phyloP scores from a whole-genome alignment of 768 basidiomycete species.

The Psilocybe sp. region DNA sequence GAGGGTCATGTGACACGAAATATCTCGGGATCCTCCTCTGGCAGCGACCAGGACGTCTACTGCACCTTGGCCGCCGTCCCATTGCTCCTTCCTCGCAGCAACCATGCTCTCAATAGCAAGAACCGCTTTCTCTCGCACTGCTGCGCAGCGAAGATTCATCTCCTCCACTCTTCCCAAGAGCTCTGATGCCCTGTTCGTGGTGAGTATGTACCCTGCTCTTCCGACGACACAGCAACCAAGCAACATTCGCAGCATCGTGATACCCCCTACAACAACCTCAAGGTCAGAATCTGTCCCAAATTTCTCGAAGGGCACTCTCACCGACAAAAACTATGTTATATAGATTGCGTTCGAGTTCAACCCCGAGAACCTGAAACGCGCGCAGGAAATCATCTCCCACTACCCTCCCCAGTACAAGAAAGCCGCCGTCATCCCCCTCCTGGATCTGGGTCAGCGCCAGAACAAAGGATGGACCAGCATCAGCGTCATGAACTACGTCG shows the following conservation, averaged over 20 bases:
- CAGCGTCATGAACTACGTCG: slow-evolving; percentile 98
- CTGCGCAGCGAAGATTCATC: slow-evolving; percentile 30
- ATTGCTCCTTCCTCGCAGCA: neutral
- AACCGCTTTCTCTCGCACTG: slow-evolving; percentile 11
- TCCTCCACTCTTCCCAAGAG: slow-evolving; percentile 43
- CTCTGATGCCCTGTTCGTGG: slow-evolving; percentile 88
- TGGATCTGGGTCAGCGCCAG: slow-evolving; percentile 95
- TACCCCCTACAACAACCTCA: slow-evolving; percentile 91
- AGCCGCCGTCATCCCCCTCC: slow-evolving; percentile 93
- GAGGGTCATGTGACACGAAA: slow-evolving; percentile 3
- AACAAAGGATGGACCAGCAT: slow-evolving; percentile 99
- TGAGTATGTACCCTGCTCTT: slow-evolving; percentile 36
- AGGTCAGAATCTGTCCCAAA: slow-evolving; percentile 37
- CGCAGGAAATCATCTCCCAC: slow-evolving; percentile 84
- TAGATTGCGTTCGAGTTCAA: slow-evolving; percentile 91
- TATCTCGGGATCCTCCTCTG: slow-evolving; percentile 1
- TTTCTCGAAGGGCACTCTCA: neutral
- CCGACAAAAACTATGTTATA: neutral
- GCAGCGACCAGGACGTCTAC: no score
- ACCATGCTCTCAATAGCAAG: slow-evolving; percentile 20
- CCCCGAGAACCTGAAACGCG: slow-evolving; percentile 78
- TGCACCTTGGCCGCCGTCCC: neutral
- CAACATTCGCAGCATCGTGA: slow-evolving; percentile 76
- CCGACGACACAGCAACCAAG: slow-evolving; percentile 10
- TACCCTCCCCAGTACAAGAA: slow-evolving; percentile 99